A percentile compares a stretch with the other conserved stretches of the same genome.
Conservation (phyloP, 306 rosid species). For the Ochetophila trinervis region DNA sequence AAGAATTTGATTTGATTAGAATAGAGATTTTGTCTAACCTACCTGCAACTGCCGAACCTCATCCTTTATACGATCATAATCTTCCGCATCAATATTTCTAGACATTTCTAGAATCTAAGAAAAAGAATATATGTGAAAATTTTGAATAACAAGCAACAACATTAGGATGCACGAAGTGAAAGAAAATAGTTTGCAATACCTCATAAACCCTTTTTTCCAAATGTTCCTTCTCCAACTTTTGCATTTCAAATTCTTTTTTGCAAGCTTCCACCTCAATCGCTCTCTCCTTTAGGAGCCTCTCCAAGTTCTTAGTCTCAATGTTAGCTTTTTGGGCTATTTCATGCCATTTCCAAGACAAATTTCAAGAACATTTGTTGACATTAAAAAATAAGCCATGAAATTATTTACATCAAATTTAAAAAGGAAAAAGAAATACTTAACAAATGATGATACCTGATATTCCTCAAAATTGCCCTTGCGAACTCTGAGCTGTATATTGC, state of each 20-base stretch:
- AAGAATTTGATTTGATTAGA: background rate
- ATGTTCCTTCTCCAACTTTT: slow-evolving; percentile 49
- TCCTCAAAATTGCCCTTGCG: slow-evolving; percentile 94
- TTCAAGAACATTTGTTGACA: background rate
- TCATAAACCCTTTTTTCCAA: slow-evolving; percentile 60
- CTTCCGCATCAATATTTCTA: slow-evolving; percentile 66
- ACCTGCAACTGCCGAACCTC: slow-evolving; percentile 71
- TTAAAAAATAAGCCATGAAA: too few species aligned
- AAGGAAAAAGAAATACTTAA: too few species aligned
- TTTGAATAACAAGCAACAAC: background rate
- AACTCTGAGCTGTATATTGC: slow-evolving; percentile 93
- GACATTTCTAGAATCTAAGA: slow-evolving; percentile 64
- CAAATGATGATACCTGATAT: slow-evolving; percentile 60
- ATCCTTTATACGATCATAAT: slow-evolving; percentile 66
- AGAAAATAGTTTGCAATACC: slow-evolving; percentile 45
- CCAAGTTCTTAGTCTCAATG: slow-evolving; percentile 48
- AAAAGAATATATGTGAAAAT: slow-evolving; percentile 10
- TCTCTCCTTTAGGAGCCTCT: slow-evolving; percentile 55
- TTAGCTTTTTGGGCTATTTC: slow-evolving; percentile 61
- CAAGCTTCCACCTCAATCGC: slow-evolving; percentile 54
- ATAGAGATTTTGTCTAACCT: background rate
- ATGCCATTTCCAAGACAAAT: slow-evolving; percentile 69
- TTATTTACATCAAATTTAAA: too few species aligned
- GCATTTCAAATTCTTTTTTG: slow-evolving; percentile 60
- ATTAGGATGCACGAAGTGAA: background rate